Evolutionary conservation across 2,329 filamentous ascomycete genomes (phyloP), one percentile per base, ranked within the genome.

Genomic region (Nemania bipapillata): DNA sequence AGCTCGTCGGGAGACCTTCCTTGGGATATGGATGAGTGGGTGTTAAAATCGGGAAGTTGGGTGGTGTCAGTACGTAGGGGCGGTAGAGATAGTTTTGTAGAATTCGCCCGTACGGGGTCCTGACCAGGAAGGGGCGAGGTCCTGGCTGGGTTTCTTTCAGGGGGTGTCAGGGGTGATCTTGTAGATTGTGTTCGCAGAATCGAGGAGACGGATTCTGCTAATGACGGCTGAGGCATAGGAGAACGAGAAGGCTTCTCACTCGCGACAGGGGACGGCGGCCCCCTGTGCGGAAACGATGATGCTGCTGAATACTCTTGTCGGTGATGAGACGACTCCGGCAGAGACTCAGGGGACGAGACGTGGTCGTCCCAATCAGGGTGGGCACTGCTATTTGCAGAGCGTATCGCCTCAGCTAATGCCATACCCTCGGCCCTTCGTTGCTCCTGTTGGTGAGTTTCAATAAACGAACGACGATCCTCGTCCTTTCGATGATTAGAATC

Each of bases 351-450:
- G 53, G 77, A 77, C 22, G 76, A 79, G 24, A 50, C 63, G 20
- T 72, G 69, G n/a, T 77, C 77, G 11, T 79, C 77, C 75, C 75
- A 78, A 5, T 78, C 74, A 17, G 77, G 74, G 59, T 77, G 72
- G 69, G 79, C 69, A 74, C 78, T 75, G 30, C 69, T 72, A 69
- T 74, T 78, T 49, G 74, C 75, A 54, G 79, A 78, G 37, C 82
- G 80, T 15, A 80, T 76, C 5, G 86, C 86, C 66, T 86, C 83
- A 7, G 86, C 83, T 70, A 90, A 85, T 7, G 87, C 88, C 73
- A 83, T 82, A 2, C 86, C 88, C 75, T 90, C 89, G 4, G 85
- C 87, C 73, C 86, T 80, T 42, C 87, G 84, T 85, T 90, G 89
- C 74, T 90, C 82, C 3, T 87, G 87, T 74, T 84, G 86, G 71